A percentile compares a stretch with the other conserved stretches of the same genome.
Evolutionary conservation across 2,329 filamentous ascomycete genomes (phyloP).

Genomic region (Hypoxylon sp.): DNA sequence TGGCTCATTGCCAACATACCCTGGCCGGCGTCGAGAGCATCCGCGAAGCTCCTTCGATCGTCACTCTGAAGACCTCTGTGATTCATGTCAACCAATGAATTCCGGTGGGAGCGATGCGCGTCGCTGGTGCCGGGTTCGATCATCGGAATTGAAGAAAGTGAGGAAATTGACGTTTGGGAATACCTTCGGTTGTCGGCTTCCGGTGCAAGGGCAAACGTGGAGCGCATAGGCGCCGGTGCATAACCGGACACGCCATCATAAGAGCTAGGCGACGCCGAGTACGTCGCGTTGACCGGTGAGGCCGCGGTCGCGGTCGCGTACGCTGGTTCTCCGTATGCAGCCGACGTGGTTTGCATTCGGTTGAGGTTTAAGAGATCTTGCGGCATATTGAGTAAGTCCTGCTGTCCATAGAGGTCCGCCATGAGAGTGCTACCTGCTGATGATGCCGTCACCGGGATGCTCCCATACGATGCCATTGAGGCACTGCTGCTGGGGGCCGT

Average conservation of each 20-base stretch:
- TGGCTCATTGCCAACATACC: constrained; percentile 97
- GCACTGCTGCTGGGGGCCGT: constrained; percentile 68
- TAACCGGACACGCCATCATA: constrained; percentile 82
- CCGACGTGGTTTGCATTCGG: constrained; percentile 70
- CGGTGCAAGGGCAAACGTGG: constrained; percentile 68
- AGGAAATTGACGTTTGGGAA: constrained; percentile 84
- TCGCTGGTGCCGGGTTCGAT: constrained; percentile 57
- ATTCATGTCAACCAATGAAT: constrained; percentile 73
- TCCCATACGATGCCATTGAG: constrained; percentile 77
- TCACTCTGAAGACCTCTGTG: constrained; percentile 68
- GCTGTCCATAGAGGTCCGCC: constrained; percentile 68
- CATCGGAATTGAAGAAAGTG: constrained; percentile 63
- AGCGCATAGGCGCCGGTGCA: constrained; percentile 71
- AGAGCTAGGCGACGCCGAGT: constrained; percentile 74
- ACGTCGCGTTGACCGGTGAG: constrained; percentile 73
- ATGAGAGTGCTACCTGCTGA: constrained; percentile 78
- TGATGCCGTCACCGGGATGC: constrained; percentile 77
- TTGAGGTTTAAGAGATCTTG: constrained; percentile 81
- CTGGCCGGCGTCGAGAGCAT: constrained; percentile 91
- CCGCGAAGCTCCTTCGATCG: constrained; percentile 79
- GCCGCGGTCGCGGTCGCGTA: constrained; percentile 75
- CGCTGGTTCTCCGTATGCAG: constrained; percentile 76
- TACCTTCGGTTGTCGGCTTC: constrained; percentile 73
- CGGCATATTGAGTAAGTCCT: constrained; percentile 75
- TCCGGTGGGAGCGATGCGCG: constrained; percentile 62